Evolutionary conservation across 2,329 filamentous ascomycete species (phyloP), one percentile per base, ranked within the genome.

Genomic region (Fusarium sp.): DNA sequence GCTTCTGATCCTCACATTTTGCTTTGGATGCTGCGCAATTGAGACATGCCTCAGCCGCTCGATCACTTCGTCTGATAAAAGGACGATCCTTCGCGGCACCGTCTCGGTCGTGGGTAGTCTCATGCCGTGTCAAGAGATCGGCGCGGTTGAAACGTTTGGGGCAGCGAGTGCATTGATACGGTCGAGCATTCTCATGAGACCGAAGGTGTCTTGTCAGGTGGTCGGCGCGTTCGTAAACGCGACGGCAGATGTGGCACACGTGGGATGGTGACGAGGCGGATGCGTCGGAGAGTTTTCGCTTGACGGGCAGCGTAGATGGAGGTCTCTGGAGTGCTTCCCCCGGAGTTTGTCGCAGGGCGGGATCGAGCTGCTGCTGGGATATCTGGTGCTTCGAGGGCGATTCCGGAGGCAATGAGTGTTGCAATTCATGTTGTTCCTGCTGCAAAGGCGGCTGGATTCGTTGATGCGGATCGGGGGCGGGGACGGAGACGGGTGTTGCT

Each of bases 31-130:
- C 72, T 36, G 72, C 72, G 31, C 72, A 74, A 47, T 74, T 74
- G 30, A 74, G 53, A 44, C 72, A 74, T n/a, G 72, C 72, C 57
- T 74, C 72, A 20, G 72, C 72, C 4, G 72, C 72, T 12, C 72
- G 60, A 31, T 74, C 72, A 47, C 71, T 74, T 34, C 72, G 57
- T 52, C 69, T 62, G 47, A 74, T 74, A 16, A 74, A 74, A 7
- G 72, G 72, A 20, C 70, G 72, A 40, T 72, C 72, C 37, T 74
- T 74, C 41, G 72, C 56, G 26, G 63, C 50, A 26, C 72, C 72
- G 69, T 74, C 72, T 62, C 72, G 72, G 55, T 74, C 72, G 55
- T 74, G 72, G 7, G 72, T 74, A 28, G 72, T 74, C 57, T 74
- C 72, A 28, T 74, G 72, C 34, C 72, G 65, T 23, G 72, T 74